Base-by-base conservation (phyloP, 2,329 filamentous ascomycete species). In the Penicillium janthinellum region DNA sequence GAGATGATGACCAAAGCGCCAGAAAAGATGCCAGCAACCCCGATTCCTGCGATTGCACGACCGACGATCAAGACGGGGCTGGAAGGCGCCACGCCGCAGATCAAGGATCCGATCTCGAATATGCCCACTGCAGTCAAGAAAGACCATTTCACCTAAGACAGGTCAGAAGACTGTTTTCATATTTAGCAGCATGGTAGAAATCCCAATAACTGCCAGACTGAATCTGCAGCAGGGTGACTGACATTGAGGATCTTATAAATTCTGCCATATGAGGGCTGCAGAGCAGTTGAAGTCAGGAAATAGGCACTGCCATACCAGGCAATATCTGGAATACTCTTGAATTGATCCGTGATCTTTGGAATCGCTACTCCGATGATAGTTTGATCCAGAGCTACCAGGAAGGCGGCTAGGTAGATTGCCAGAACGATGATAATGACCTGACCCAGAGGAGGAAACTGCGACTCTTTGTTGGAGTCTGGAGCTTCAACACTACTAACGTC, bases 171-270 rank as follows among this genome's bases (percentile, higher is more conserved):
- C 4, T 51, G 2, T 39, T 51, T 28, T 39, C 6, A n/a, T 25
- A 25, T 14, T 39, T 4, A 39, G 15, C 20, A 42, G 39, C 22
- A 49, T 20, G 47, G 44, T 1, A 12, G 6, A 8, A 6, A 45
- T 48, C 28, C 1, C 10, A 28, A 51, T 0, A 55, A n/a, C 47
- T 22, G 31, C 31, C 15, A 37, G 15, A 11, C 31, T 25, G 15
- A 15, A 54, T 8, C 17, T 15, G 17, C 12, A 54, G 41, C 15
- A 17, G 20, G 15, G 34, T 20, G 15, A 50, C 54, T 56, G 7
- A 76, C 62, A 50, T 77, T 72, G 6, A 76, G 72, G 14, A 39
- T 72, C 72, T 68, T 81, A 78, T 7, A 77, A 55, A 17, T 74
- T 55, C 34, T 75, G 77, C 37, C 79, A 77, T 12, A 79, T 31